These are phyloP conservation scores for Tuber aestivum DNA, from an alignment of 495 filamentous ascomycete species.

Conservation along the genomic window DNA sequence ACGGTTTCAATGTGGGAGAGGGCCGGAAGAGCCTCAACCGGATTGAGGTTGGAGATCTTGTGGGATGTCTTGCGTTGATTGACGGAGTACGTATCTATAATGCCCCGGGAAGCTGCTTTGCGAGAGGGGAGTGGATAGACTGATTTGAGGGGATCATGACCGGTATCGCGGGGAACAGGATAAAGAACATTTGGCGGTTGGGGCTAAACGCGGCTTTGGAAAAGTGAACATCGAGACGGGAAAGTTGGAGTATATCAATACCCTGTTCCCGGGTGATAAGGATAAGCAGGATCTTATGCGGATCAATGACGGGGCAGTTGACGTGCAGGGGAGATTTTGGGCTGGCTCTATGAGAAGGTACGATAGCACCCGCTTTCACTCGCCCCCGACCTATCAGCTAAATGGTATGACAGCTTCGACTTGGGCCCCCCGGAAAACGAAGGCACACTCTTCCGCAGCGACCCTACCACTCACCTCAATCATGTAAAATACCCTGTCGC, in stretches of 20 bases:
- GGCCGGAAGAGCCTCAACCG: conserved; percentile 21
- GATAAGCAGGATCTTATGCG: conserved; percentile 33
- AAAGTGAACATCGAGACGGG: conserved; percentile 36
- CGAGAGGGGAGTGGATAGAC: neutral
- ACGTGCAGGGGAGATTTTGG: conserved; percentile 38
- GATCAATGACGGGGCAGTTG: conserved; percentile 39
- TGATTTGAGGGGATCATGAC: neutral
- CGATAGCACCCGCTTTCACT: neutral
- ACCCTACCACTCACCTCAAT: conserved; percentile 10
- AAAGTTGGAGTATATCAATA: conserved; percentile 30
- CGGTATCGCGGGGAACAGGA: conserved; percentile 16
- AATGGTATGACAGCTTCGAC: conserved; percentile 17
- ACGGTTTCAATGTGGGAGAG: conserved; percentile 23
- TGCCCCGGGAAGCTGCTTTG: neutral
- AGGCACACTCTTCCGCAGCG: conserved; percentile 28
- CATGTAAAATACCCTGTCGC: conserved; percentile 31
- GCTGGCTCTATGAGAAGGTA: conserved; percentile 37
- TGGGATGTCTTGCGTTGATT: conserved; percentile 32
- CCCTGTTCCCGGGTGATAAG: conserved; percentile 32
- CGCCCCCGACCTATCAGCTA: neutral
- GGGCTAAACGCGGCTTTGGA: conserved; percentile 35
- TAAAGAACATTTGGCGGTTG: conserved; percentile 27
- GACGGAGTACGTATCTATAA: conserved; percentile 27
- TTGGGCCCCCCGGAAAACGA: conserved; percentile 22
- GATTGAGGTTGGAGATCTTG: conserved; percentile 30